phyloP scores from a whole-genome alignment of 2,329 filamentous ascomycete species.

The Apiospora sp. region DNA sequence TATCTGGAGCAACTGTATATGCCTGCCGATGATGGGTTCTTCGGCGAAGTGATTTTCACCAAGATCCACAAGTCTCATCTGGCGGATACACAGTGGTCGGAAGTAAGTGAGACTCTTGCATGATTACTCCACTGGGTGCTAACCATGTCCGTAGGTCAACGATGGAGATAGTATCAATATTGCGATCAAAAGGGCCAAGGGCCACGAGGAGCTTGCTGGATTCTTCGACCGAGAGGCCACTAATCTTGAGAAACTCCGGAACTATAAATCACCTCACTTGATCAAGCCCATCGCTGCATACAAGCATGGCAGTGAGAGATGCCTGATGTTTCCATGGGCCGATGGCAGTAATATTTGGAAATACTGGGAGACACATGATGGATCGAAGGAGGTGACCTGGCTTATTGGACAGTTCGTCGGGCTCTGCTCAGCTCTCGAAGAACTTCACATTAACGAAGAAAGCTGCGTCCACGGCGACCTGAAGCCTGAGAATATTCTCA shows the following conservation, averaged over 20 bases:
- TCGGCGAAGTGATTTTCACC: not conserved
- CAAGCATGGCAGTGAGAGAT: constrained; percentile 20
- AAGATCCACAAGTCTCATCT: not conserved
- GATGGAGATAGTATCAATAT: not conserved
- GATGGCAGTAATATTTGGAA: constrained; percentile 26
- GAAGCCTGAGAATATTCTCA: constrained; percentile 22
- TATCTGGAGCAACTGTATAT: not conserved
- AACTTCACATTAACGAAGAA: constrained; percentile 11
- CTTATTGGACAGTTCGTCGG: constrained; percentile 23
- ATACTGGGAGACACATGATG: constrained; percentile 13
- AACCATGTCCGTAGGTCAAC: too few species aligned
- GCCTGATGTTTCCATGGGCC: constrained; percentile 28
- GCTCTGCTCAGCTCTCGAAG: constrained; percentile 5
- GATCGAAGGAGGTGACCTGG: constrained; percentile 12
- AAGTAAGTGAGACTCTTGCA: too few species aligned
- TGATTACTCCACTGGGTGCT: too few species aligned
- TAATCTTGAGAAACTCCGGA: not conserved
- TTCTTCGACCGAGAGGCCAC: not conserved
- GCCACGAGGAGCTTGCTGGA: not conserved
- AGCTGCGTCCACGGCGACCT: constrained; percentile 24
- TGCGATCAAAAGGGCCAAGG: not conserved
- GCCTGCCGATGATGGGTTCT: not conserved
- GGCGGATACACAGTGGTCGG: not conserved
- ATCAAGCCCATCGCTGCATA: constrained; percentile 28
- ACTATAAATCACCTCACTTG: constrained; percentile 18